Evolutionary conservation across 169 alveolate species (phyloP).

Genomic region (Plasmodium coatneyi): DNA sequence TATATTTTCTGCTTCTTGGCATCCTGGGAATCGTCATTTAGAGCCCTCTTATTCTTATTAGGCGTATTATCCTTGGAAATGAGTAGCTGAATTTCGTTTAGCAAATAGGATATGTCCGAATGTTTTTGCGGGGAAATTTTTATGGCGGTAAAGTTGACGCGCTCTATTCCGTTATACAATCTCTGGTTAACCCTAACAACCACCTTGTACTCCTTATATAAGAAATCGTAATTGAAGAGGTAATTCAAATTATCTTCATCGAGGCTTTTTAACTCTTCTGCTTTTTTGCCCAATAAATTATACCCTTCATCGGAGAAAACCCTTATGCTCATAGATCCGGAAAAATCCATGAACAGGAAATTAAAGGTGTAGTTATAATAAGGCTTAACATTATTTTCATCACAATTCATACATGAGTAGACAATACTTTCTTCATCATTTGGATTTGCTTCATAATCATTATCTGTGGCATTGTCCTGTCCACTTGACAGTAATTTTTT

Average conservation of each 20-base stretch:
- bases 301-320: slow-evolving; percentile 75
- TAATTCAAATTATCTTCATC: slow-evolving; percentile 76
- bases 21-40: slow-evolving; percentile 29
- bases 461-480: slow-evolving; percentile 4
- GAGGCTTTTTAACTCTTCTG: slow-evolving; percentile 76
- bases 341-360: slow-evolving; percentile 75
- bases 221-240: slow-evolving; percentile 76
- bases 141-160: slow-evolving; percentile 73
- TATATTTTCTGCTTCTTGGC: slow-evolving; percentile 48
- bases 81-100: slow-evolving; percentile 51
- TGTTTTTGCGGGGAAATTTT: slow-evolving; percentile 60
- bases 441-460: slow-evolving; percentile 6
- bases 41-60: slow-evolving; percentile 34
- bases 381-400: slow-evolving; percentile 80
- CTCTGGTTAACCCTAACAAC: slow-evolving; percentile 60
- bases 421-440: slow-evolving; percentile 76
- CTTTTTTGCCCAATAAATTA: slow-evolving; percentile 77
- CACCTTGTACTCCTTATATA: slow-evolving; percentile 74
- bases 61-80: slow-evolving; percentile 15
- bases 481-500: slow-evolving; percentile 77
- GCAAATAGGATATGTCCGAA: slow-evolving; percentile 36
- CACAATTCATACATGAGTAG: slow-evolving; percentile 81
- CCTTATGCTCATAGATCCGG: slow-evolving; percentile 75
- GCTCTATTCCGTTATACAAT: slow-evolving; percentile 60
- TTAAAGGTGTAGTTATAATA: slow-evolving; percentile 75